Percentiles rank a stretch among this genome's conserved stretches.
Evolutionary conservation across 2,329 filamentous ascomycete genomes (phyloP).

Genomic region (Paecilomyces dactylethromorphus): DNA sequence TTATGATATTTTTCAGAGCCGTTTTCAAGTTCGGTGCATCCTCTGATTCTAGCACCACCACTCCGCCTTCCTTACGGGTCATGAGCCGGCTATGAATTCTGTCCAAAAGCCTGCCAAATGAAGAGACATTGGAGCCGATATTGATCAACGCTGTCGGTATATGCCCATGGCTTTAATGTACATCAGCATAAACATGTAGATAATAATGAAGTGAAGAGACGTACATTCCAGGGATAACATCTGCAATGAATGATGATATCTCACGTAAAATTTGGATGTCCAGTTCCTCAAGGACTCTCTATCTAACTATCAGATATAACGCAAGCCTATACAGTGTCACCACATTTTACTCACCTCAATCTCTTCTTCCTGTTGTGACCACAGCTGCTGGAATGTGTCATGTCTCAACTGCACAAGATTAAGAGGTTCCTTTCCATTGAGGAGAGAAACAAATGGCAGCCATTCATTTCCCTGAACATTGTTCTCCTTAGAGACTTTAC

Average conservation of each 20-base stretch:
- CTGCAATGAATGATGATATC: conserved; percentile 31
- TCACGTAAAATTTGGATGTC: conserved; percentile 33
- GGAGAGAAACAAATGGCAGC: conserved; percentile 30
- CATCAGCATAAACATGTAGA: conserved; percentile 8
- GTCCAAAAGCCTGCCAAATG: conserved; percentile 30
- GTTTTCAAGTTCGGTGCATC: conserved; percentile 41
- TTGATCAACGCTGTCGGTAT: conserved; percentile 38
- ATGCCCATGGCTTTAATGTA: conserved; percentile 28
- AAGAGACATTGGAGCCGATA: conserved; percentile 38
- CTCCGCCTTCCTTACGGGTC: conserved; percentile 22
- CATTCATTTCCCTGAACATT: conserved; percentile 6
- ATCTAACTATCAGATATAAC: conserved; percentile 6
- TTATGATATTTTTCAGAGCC: conserved; percentile 40
- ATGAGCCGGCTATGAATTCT: conserved; percentile 29
- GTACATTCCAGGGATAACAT: conserved; percentile 29
- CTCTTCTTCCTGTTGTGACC: conserved; percentile 31
- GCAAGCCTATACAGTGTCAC: neutral
- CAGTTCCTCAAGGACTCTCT: conserved; percentile 31
- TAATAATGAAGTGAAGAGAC: conserved; percentile 4
- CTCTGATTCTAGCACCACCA: conserved; percentile 37
- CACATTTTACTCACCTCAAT: conserved; percentile 25
- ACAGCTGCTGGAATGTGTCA: conserved; percentile 31
- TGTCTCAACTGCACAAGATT: conserved; percentile 28
- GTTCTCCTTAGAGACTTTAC: conserved; percentile 44
- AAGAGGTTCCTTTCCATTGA: conserved; percentile 31